A percentile compares a stretch with the other conserved stretches of the same genome.
phyloP scores from a whole-genome alignment of 2,329 filamentous ascomycete genomes.

The Diaporthe sp. region DNA sequence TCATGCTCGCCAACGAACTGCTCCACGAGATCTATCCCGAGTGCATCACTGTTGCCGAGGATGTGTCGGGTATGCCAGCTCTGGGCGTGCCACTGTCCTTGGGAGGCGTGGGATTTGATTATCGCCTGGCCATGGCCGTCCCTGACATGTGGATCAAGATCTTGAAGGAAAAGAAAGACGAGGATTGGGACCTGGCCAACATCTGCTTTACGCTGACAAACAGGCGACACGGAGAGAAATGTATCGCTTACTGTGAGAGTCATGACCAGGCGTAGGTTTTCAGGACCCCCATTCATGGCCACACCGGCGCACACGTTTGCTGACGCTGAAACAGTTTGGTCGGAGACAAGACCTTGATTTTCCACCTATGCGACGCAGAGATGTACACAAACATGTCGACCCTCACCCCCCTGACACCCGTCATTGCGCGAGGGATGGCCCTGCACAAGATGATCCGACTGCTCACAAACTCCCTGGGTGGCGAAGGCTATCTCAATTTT shows the following conservation, averaged over 20 bases:
- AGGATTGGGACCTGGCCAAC: constrained; percentile 90
- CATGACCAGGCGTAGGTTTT: constrained; percentile 95
- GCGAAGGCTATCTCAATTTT: constrained; percentile 98
- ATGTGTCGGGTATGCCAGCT: constrained; percentile 99
- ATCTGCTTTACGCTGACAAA: constrained; percentile 93
- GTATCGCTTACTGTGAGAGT: constrained; percentile 96
- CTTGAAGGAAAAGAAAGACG: constrained; percentile 91
- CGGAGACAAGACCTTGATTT: constrained; percentile 96
- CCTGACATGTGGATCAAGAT: constrained; percentile 99
- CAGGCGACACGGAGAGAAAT: constrained; percentile 95
- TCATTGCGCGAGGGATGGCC: constrained; percentile 91
- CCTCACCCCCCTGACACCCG: constrained; percentile 84
- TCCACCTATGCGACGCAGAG: constrained; percentile 97
- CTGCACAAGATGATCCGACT: constrained; percentile 98
- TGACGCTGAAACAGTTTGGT: constrained; percentile 76
- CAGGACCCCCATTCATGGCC: neutral
- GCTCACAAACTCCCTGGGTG: constrained; percentile 90
- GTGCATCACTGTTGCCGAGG: constrained; percentile 92
- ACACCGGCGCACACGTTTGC: constrained; percentile 19
- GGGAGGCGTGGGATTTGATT: constrained; percentile 96
- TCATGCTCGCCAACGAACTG: constrained; percentile 98
- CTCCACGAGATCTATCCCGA: constrained; percentile 91
- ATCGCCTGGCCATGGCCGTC: constrained; percentile 96
- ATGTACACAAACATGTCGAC: constrained; percentile 98
- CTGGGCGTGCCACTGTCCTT: constrained; percentile 87